Conservation (phyloP, 2,329 filamentous ascomycete species). For the Colletotrichum sp. region DNA sequence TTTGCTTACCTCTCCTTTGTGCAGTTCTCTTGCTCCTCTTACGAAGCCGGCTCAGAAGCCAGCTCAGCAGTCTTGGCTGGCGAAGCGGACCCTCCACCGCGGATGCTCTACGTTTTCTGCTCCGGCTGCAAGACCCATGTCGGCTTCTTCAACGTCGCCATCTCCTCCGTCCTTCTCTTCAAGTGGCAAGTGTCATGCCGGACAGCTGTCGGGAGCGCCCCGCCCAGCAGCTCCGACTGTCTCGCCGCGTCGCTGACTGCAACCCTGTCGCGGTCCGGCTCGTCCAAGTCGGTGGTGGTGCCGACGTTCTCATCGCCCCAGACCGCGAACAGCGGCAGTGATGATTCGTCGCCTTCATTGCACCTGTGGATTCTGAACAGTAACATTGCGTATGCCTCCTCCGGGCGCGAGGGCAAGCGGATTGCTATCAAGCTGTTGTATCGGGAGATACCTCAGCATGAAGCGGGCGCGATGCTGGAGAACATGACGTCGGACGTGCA, state of each 20-base stretch:
- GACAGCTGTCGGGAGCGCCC: constrained; percentile 25
- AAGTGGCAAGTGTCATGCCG: constrained; percentile 61
- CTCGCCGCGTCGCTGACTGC: constrained; percentile 58
- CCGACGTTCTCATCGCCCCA: constrained; percentile 32
- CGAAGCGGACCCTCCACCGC: constrained; percentile 10
- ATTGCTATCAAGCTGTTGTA: constrained; percentile 61
- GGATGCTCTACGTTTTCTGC: constrained; percentile 49
- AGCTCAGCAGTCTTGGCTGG: constrained; percentile 31
- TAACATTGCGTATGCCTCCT: constrained; percentile 58
- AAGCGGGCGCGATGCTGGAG: constrained; percentile 55
- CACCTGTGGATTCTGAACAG: constrained; percentile 62
- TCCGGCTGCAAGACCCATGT: constrained; percentile 48
- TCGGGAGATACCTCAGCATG: constrained; percentile 42
- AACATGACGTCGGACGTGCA: constrained; percentile 61
- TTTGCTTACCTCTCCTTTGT: background rate
- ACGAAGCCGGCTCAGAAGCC: constrained; percentile 32
- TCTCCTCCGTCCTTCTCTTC: constrained; percentile 54
- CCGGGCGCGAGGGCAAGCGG: constrained; percentile 28
- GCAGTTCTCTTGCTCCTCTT: constrained; percentile 42
- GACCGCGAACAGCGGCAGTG: background rate
- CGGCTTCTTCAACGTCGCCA: constrained; percentile 51
- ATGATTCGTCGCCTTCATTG: constrained; percentile 27
- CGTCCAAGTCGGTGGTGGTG: constrained; percentile 59
- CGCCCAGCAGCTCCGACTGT: constrained; percentile 52
- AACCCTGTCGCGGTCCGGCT: constrained; percentile 60